Percentiles rank a stretch among this genome's conserved stretches.
These are phyloP conservation scores for Macrophomina phaseolina DNA, from an alignment of 2,329 filamentous ascomycete genomes.

Conservation along the genomic window DNA sequence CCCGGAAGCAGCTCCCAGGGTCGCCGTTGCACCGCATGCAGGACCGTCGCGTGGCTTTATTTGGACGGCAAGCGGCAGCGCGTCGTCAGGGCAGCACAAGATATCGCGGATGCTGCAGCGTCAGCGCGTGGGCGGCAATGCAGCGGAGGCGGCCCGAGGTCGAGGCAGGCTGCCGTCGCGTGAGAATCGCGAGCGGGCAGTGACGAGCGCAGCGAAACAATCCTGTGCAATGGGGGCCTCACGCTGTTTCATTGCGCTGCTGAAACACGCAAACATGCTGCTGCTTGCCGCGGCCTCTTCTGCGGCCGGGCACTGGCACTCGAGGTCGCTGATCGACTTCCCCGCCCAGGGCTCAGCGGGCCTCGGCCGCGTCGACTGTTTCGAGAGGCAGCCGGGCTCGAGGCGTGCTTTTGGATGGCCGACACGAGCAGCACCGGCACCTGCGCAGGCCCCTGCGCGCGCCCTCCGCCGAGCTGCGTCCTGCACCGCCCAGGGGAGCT, in stretches of 20 bases:
- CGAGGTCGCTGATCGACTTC: background rate
- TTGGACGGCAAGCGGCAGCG: conserved; percentile 8
- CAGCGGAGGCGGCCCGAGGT: background rate
- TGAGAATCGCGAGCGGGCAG: background rate
- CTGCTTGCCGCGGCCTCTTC: conserved; percentile 13
- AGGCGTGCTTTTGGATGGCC: conserved; percentile 4
- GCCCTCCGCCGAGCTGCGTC: conserved; percentile 7
- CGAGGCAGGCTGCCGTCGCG: background rate
- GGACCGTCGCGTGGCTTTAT: conserved; percentile 19
- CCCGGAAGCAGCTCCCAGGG: conserved; percentile 12
- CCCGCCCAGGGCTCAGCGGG: conserved; percentile 19
- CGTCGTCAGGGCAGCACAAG: background rate
- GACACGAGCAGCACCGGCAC: conserved; percentile 17
- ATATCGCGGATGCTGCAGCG: conserved; percentile 15
- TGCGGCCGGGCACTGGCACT: background rate
- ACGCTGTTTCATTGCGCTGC: conserved; percentile 3
- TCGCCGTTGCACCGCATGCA: conserved; percentile 18
- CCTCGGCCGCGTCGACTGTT: conserved; percentile 21
- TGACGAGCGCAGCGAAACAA: background rate
- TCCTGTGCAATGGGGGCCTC: background rate
- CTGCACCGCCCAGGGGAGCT: conserved; percentile 6
- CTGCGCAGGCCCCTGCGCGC: conserved; percentile 12
- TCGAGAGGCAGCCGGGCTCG: conserved; percentile 17
- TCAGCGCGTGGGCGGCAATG: background rate
- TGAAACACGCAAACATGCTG: conserved; percentile 19